Base-by-base conservation (phyloP, 2,329 filamentous ascomycete species). In the Fusarium cicatricum region DNA sequence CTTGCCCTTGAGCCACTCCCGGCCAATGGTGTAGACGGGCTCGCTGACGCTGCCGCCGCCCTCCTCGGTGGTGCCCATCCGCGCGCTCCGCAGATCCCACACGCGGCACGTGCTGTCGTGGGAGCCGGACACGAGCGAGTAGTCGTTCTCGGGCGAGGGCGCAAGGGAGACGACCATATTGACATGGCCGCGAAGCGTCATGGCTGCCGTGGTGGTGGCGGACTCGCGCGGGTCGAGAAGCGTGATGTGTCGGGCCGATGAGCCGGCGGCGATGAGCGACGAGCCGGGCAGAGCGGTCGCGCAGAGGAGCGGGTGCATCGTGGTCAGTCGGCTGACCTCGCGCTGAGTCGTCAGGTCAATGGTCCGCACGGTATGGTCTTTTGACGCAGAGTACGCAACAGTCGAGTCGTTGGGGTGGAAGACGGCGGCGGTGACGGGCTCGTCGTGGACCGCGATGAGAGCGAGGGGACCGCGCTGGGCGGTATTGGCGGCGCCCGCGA, bases 81-180 rank as follows among this genome's bases (percentile, higher is more conserved):
- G 81, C 47, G 85, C 85, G 68, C 86, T 89, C 49, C 95, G 83
- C 62, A 98, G 82, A 79, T 99, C 95, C 95, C 95, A 99, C 42
- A 99, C 87, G 45, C 92, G 85, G 70, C 91, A 95, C 2, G 92
- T 97, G 29, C 94, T 92, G 74, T 99, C 95, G 74, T 96, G 91
- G 39, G 90, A 90, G n/a, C 86, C 94, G 28, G 90, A 95, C 0
- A 94, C 91, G 9, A 99, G 82, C n/a, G 90, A 87, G 77, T 93
- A 91, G 59, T 88, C 86, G 70, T 89, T 93, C 34, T 85, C 83
- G 7, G 84, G 86, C 33, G 78, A 80, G 10, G 78, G 71, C 2
- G 74, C 70, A 28, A 87, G 68, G 8, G 78, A 78, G 2, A 80
- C 78, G 15, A 88, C 81, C 78, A 85, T 85, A 78, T 97, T 97